Evolutionary conservation across 148 eudicot genomes (phyloP).

Genomic region (Polygonum maritimum): DNA sequence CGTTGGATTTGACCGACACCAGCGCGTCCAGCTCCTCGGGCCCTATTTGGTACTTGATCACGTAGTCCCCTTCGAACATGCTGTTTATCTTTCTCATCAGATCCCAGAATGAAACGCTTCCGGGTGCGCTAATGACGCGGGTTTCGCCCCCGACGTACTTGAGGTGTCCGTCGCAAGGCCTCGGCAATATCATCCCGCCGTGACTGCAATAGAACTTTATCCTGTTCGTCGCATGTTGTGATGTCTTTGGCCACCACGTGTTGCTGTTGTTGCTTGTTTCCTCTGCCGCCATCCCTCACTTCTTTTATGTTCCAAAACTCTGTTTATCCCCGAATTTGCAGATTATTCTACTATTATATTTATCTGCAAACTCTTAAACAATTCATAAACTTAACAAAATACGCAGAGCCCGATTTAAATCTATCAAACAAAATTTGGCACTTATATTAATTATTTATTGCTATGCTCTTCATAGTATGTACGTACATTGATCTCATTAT

Average conservation of each 20-base stretch:
- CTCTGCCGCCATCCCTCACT: not conserved
- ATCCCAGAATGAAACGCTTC: constrained; percentile 34
- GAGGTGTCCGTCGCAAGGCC: constrained; percentile 53
- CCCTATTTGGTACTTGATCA: constrained; percentile 54
- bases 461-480: not conserved
- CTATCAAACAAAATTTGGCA: no score
- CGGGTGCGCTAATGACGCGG: constrained; percentile 47
- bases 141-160: constrained; percentile 80
- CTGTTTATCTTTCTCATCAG: constrained; percentile 51
- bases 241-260: constrained; percentile 22
- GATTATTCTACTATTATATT: not conserved
- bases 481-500: not conserved
- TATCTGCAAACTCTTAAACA: not conserved
- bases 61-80: constrained; percentile 39
- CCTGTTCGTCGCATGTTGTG: constrained; percentile 10
- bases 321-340: not conserved
- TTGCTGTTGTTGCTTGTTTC: not conserved
- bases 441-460: no score
- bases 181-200: constrained; percentile 67
- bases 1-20: constrained; percentile 63
- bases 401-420: not conserved
- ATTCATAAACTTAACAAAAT: not conserved
- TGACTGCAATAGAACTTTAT: constrained; percentile 66
- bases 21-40: constrained; percentile 62
- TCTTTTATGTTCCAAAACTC: not conserved